Evolutionary conservation across 345 rosid genomes (phyloP).

Genomic region (Aquilaria sinensis): DNA sequence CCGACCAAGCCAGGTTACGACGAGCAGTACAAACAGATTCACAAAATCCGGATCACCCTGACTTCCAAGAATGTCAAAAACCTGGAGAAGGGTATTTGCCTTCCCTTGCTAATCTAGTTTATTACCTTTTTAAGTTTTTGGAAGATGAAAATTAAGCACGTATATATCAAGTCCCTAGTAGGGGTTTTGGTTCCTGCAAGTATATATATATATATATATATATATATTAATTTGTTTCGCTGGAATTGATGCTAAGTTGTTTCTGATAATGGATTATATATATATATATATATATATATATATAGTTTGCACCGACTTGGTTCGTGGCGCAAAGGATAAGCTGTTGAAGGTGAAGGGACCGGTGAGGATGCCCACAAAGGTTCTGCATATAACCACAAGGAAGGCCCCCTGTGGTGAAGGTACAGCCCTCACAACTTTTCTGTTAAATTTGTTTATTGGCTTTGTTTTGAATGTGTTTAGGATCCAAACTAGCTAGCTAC

Average conservation of each 20-base stretch:
- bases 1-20: constrained; percentile 31
- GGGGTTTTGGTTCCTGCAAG: background rate
- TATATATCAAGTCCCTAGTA: no score
- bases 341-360: constrained; percentile 40
- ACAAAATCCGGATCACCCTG: constrained; percentile 35
- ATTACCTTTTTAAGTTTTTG: no score
- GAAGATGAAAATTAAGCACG: no score
- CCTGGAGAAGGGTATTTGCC: constrained; percentile 28
- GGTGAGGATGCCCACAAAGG: constrained; percentile 42
- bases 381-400: constrained; percentile 38
- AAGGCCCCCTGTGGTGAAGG: constrained; percentile 55
- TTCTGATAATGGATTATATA: background rate
- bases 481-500: background rate
- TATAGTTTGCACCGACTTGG: constrained; percentile 36
- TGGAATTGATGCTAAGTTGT: no score
- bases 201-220: background rate
- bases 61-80: constrained; percentile 39
- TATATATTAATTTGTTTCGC: background rate
- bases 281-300: no score
- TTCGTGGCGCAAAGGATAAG: constrained; percentile 42
- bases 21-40: constrained; percentile 25
- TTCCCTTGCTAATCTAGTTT: background rate
- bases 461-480: background rate
- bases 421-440: background rate
- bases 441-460: background rate